Conservation (phyloP, 768 basidiomycete genomes). For the Chlorophyllum brunneum region DNA sequence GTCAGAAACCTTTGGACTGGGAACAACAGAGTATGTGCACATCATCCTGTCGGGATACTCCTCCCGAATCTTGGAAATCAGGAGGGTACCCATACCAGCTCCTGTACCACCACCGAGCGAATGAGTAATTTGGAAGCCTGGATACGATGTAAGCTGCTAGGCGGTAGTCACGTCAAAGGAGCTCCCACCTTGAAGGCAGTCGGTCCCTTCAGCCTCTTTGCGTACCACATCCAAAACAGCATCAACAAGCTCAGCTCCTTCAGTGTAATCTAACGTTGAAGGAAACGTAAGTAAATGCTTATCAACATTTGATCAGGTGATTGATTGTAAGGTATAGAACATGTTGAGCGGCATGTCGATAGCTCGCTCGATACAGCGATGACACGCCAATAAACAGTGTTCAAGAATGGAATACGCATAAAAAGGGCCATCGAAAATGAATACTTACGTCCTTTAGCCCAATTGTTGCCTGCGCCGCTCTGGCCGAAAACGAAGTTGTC, state of each 20-base stretch:
- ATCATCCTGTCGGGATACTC: conserved; percentile 99
- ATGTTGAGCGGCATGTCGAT: conserved; percentile 14
- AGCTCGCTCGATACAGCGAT: conserved; percentile 18
- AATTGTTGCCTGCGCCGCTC: conserved; percentile 98
- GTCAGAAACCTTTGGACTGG: conserved; percentile 95
- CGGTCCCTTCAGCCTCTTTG: conserved; percentile 97
- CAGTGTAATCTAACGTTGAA: conserved; percentile 66
- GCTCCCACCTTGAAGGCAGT: conserved; percentile 90
- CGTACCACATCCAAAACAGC: conserved; percentile 97
- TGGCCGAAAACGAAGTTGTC: conserved; percentile 99
- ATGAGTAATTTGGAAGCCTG: conserved; percentile 98
- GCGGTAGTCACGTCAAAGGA: too few species aligned
- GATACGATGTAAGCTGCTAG: too few species aligned
- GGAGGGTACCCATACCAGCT: conserved; percentile 98
- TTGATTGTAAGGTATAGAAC: conserved; percentile 15
- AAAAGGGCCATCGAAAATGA: conserved; percentile 5
- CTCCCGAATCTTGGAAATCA: conserved; percentile 98
- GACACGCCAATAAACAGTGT: background rate
- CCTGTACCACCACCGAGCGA: conserved; percentile 99
- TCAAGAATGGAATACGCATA: background rate
- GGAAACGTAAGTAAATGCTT: conserved; percentile 13
- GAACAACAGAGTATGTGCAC: conserved; percentile 99
- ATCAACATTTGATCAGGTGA: conserved; percentile 15
- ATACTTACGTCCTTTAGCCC: conserved; percentile 97
- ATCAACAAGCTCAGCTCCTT: conserved; percentile 98